Base-by-base conservation (phyloP, 768 basidiomycete species). In the Wakefieldia striispora region DNA sequence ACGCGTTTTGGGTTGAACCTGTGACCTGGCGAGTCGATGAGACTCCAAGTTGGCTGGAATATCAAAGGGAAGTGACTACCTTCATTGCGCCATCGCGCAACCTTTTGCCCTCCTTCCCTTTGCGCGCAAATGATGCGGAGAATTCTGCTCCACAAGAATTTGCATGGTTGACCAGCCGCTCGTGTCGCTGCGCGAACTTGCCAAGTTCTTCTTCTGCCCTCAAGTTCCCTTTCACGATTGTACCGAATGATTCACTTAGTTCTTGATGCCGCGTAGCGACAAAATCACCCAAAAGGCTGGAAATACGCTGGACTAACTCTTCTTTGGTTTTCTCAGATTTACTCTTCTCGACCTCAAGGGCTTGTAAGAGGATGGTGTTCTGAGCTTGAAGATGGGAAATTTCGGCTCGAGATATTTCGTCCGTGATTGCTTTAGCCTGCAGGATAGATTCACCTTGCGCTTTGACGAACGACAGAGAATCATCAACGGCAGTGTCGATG, bases 291-390 rank as follows among this genome's bases (percentile, higher is more conserved):
- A 97, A 70, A 55, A 94, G 73, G 4, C 74, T 73, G 1, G 88
- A 86, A 43, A 95, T 76, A 34, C 83, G 84, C 36, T 85, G 78
- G n/a, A 94, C 67, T 12, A 95, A 66, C 35, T 88, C 86, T 36
- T 84, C 82, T 50, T 83, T 86, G 1, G 87, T 80, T 42, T 76
- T 79, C 21, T 85, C 81, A 0, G 86, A 78, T 51, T 82, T 85
- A 13, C 65, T 62, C 62, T 80, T 81, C 65, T 95, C 91, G 14
- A 77, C 67, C 52, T 82, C 79, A 12, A 95, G 71, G 56, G 90
- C 69, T 37, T 74, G 73, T 7, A 70, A 67, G 36, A 97, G 74
- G 9, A 76, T 68, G 24, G 75, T 72, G 61, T 95, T 95, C 65
- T 95, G 91, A 45, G 78, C 72, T 55, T 78, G 78, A 19, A 94